These are phyloP conservation scores for Phytophthora constricta DNA, from an alignment of 352 stramenopile genomes.

Conservation along the genomic window DNA sequence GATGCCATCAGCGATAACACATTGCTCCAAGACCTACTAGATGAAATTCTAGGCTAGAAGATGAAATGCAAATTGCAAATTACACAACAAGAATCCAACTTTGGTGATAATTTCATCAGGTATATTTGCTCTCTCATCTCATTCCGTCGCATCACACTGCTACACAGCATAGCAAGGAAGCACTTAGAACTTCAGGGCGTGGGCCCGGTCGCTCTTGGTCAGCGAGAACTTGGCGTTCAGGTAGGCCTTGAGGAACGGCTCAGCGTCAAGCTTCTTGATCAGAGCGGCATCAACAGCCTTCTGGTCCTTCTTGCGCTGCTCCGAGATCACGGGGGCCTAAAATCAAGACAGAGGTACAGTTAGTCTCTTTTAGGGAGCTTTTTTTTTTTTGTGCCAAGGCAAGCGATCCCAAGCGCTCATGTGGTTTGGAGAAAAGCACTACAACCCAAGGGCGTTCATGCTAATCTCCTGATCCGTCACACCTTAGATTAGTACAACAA, in stretches of 20 bases:
- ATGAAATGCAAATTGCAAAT: neutral
- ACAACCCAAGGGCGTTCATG: constrained; percentile 1
- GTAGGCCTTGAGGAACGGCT: constrained; percentile 98
- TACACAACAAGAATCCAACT: neutral
- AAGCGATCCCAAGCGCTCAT: constrained; percentile 93
- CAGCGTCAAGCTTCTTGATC: constrained; percentile 85
- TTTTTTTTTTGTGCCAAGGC: constrained; percentile 74
- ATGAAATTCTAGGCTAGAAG: constrained; percentile 59
- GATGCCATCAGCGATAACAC: constrained; percentile 43
- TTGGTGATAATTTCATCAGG: constrained; percentile 68
- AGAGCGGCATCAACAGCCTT: constrained; percentile 96
- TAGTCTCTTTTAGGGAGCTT: constrained; percentile 80
- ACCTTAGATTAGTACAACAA: constrained; percentile 6
- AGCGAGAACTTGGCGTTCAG: constrained; percentile 98
- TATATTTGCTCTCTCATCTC: constrained; percentile 55
- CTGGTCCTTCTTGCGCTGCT: constrained; percentile 99
- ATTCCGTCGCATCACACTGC: constrained; percentile 28
- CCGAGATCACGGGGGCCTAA: constrained; percentile 93
- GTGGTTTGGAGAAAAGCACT: constrained; percentile 22
- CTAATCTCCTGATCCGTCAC: constrained; percentile 10
- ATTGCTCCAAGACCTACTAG: constrained; percentile 73
- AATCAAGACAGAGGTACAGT: constrained; percentile 13
- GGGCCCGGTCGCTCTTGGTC: constrained; percentile 96
- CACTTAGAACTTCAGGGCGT: constrained; percentile 99
- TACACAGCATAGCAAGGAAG: constrained; percentile 31